Evolutionary conservation across 2,329 filamentous ascomycete genomes (phyloP), one percentile per base, ranked within the genome.

Genomic region (Arthrocladium fulminans): DNA sequence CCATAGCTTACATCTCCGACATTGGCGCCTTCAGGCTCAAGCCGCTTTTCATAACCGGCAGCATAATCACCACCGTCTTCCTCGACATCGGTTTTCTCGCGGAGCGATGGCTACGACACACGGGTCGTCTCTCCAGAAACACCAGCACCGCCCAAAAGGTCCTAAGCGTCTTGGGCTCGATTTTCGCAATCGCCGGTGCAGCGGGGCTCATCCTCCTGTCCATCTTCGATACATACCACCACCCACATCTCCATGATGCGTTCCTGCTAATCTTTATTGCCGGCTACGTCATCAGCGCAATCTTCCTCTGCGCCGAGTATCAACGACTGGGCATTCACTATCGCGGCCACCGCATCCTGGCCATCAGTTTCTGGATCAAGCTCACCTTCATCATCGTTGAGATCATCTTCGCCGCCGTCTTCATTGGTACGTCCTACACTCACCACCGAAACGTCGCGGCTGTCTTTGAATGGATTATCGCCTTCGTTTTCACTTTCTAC

Each of bases 251-350:
- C 50, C 92, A 98, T 63, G 74, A 87, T 60, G 71, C 80, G 2
- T 94, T 94, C 67, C 69, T 98, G 29, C 67, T 78, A 1, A 67
- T 96, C 45, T 98, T 98, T 65, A 87, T 96, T 48, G 80, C 67
- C 12, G 92, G 88, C 27, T 97, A 94, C 65, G 72, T 96, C 47
- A 63, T 95, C 47, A 87, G 83, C 3, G 89, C 90, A 48, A 76
- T 96, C 57, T 90, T 89, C 66, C 84, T 90, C 56, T 96, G 89
- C 71, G 81, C 57, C 48, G 88, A 96, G 65, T 96, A 94, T 65
- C 84, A 92, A 60, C 81, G 86, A 2, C 75, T 97, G 1, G 88
- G 88, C 22, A 80, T 84, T 46, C 83, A 84, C 63, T 86, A 89
- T 71, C 83, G 83, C 54, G 55, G 63, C 7, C 79, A 90, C 66